These are phyloP conservation scores for Leccinum subrobustum DNA, from an alignment of 1,284 basidiomycete genomes.

Conservation along the genomic window DNA sequence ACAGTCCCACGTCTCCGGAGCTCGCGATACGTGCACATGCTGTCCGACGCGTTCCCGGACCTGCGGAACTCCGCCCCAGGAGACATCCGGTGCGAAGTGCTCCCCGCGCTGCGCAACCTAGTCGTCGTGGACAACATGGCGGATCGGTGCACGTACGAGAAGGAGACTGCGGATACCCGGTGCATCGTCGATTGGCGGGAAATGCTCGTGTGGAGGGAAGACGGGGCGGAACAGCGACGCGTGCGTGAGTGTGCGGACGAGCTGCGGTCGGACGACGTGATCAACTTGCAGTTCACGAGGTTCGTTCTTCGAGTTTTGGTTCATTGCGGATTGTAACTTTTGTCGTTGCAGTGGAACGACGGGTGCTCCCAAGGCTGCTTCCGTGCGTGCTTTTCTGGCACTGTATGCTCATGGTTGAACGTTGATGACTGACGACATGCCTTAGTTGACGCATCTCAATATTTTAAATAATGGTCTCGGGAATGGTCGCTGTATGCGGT, in stretches of 20 bases:
- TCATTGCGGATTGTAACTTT: constrained; percentile 3
- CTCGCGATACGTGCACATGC: constrained; percentile 59
- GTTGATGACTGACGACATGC: not conserved
- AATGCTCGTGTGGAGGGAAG: constrained; percentile 59
- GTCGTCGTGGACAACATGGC: constrained; percentile 67
- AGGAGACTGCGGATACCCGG: constrained; percentile 44
- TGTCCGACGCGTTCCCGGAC: constrained; percentile 59
- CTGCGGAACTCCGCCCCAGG: constrained; percentile 52
- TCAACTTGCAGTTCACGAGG: constrained; percentile 86
- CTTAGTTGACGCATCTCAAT: constrained; percentile 71
- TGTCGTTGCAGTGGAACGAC: constrained; percentile 64
- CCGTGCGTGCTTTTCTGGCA: constrained; percentile 42
- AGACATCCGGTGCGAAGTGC: constrained; percentile 47
- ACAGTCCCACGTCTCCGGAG: constrained; percentile 68
- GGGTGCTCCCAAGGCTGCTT: constrained; percentile 76
- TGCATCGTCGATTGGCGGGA: constrained; percentile 68
- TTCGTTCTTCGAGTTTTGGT: constrained; percentile 28
- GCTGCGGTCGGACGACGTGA: constrained; percentile 62
- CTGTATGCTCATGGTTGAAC: not conserved
- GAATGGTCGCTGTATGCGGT: constrained; percentile 68
- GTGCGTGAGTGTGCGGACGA: constrained; percentile 38
- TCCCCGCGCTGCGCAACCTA: constrained; percentile 34
- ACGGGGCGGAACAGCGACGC: constrained; percentile 21
- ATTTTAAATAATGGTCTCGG: constrained; percentile 76
- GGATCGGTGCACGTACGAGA: constrained; percentile 38